Conservation (phyloP, 192 early-diverging fungal genomes). For the Mortierella hygrophila region DNA sequence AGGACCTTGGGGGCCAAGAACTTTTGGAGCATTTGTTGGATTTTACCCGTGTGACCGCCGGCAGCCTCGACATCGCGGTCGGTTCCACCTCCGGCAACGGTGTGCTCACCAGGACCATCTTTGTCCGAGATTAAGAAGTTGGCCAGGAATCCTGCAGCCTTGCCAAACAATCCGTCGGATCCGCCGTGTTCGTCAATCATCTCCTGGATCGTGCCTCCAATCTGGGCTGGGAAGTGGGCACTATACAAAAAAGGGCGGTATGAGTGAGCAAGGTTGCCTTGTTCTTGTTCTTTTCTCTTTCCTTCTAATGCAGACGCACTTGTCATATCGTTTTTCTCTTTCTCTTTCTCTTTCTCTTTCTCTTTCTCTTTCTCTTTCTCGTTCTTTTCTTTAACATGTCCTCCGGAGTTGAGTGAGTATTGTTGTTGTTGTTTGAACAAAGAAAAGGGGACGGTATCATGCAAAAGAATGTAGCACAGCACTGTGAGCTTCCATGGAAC, state of each 20-base stretch:
- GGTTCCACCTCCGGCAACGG: conserved; percentile 15
- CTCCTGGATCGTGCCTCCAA: conserved; percentile 40
- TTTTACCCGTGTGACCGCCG: conserved; percentile 21
- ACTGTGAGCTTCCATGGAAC: conserved; percentile 6
- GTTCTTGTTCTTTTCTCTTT: neutral
- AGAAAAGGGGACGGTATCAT: neutral
- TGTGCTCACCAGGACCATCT: conserved; percentile 21
- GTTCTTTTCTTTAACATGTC: neutral
- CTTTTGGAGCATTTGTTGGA: conserved; percentile 39
- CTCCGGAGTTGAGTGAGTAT: too few relatives aligned
- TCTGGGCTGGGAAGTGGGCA: conserved; percentile 33
- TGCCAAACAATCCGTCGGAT: conserved; percentile 14
- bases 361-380: neutral
- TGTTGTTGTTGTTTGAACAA: too few relatives aligned
- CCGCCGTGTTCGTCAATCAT: conserved; percentile 50
- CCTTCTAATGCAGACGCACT: neutral
- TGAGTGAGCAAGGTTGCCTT: neutral
- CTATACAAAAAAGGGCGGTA: conserved; percentile 1
- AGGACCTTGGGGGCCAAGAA: conserved; percentile 44
- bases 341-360: neutral
- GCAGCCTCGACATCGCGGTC: conserved; percentile 9
- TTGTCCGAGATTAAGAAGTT: conserved; percentile 29
- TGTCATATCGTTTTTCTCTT: too few relatives aligned
- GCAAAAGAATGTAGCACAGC: neutral
- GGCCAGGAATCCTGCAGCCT: conserved; percentile 36